These are phyloP conservation scores for Brasilioporus rufonigricans DNA, from an alignment of 768 basidiomycete genomes.

Conservation along the genomic window DNA sequence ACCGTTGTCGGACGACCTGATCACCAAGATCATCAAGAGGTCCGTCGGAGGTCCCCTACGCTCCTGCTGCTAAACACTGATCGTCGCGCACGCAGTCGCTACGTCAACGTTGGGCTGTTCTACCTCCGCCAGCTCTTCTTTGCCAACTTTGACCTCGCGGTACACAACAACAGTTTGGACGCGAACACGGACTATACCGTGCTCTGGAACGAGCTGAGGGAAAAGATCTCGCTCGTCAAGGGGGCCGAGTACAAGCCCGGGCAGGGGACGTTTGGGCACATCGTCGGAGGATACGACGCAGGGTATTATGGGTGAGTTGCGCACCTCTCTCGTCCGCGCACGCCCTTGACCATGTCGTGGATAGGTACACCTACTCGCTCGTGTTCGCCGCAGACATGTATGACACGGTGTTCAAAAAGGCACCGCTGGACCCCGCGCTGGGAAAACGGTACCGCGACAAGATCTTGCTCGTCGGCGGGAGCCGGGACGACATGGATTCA, in stretches of 20 bases:
- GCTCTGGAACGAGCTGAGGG: conserved; percentile 74
- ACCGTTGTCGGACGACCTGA: conserved; percentile 63
- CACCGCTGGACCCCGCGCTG: conserved; percentile 66
- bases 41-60: conserved; percentile 19
- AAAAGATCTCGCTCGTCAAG: conserved; percentile 68
- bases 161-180: conserved; percentile 41
- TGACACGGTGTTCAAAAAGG: conserved; percentile 74
- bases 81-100: conserved; percentile 43
- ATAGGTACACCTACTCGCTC: conserved; percentile 70
- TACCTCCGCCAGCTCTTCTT: conserved; percentile 75
- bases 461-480: conserved; percentile 69
- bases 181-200: conserved; percentile 64
- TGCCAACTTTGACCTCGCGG: conserved; percentile 35
- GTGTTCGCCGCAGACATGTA: conserved; percentile 62
- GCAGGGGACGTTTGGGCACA: conserved; percentile 74
- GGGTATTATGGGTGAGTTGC: conserved; percentile 58
- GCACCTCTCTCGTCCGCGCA: not conserved
- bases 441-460: conserved; percentile 72
- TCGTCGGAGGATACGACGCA: conserved; percentile 70
- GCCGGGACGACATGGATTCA: conserved; percentile 65
- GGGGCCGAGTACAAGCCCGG: conserved; percentile 57
- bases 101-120: conserved; percentile 80
- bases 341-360: not conserved
- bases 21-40: conserved; percentile 80
- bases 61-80: not conserved